Evolutionary conservation across 148 eudicot species (phyloP).

Genomic region (Camellia lanceoleosa): DNA sequence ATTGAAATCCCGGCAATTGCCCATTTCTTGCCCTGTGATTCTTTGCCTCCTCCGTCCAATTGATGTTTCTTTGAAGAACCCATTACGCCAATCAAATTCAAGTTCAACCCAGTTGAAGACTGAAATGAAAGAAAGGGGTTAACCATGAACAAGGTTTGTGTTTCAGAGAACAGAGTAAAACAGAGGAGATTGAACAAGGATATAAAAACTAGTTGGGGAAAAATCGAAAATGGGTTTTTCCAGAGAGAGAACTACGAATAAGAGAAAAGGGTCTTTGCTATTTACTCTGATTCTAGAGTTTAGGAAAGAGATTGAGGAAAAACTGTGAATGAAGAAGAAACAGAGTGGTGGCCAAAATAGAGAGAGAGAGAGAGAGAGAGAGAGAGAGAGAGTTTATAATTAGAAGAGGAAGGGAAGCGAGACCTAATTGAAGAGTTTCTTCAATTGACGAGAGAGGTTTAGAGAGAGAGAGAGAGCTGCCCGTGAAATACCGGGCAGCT

Average conservation of each 20-base stretch:
- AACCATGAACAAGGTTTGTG: background rate
- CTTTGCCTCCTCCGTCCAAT: constrained; percentile 19
- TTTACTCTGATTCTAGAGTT: background rate
- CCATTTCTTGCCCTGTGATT: constrained; percentile 47
- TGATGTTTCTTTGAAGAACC: constrained; percentile 51
- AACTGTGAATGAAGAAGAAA: constrained; percentile 23
- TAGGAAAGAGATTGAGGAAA: background rate
- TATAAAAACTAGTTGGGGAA: background rate
- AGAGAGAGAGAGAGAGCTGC: constrained; percentile 24
- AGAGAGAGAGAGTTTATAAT: background rate
- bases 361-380: constrained; percentile 1
- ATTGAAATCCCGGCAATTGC: constrained; percentile 43
- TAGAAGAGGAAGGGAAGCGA: background rate
- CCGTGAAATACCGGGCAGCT: constrained; percentile 44
- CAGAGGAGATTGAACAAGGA: background rate
- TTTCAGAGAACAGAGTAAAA: background rate
- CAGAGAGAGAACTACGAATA: constrained; percentile 2
- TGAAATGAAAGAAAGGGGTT: background rate
- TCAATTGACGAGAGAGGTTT: background rate
- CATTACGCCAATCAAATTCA: constrained; percentile 25
- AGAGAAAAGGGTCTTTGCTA: constrained; percentile 21
- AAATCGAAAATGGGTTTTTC: background rate
- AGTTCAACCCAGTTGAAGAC: background rate
- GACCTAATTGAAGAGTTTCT: constrained; percentile 5
- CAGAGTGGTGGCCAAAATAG: constrained; percentile 21